Base-by-base conservation (phyloP, 495 filamentous ascomycete genomes). In the Aspergillus avenaceus region DNA sequence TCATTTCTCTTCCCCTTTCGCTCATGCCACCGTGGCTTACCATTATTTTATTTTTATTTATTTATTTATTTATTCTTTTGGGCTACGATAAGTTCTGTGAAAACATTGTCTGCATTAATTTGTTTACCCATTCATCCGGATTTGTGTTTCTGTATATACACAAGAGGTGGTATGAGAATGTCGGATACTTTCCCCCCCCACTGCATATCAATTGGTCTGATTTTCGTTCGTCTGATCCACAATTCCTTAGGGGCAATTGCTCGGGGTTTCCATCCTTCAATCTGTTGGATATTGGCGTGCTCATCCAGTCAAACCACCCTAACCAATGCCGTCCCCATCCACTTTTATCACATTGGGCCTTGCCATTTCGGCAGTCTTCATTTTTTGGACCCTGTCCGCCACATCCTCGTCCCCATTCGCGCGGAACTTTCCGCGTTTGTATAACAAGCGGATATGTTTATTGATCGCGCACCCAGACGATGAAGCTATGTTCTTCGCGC, bases 401-500 rank as follows among this genome's bases (percentile, higher is more conserved):
- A 77, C 71, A 63, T 83, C 60, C 52, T 77, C 54, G 45, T 93
- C 55, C 72, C 88, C 48, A 53, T 90, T 60, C 72, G 84, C 66
- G 56, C 82, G 67, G 8, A 76, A 80, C 23, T 87, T 91, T 58
- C 88, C 89, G 0, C 80, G 67, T 45, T 75, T 95, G 49, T 73
- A 73, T 50, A 84, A 86, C 72, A 91, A 95, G 73, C 78, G 86
- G 53, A 88, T 96, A 53, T 86, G 86, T 60, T 78, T 98, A 23
- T 74, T 98, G 29, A 97, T 98, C 65, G 93, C 93, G 4, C 93
- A 98, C 69, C 93, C 93, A 0, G 93, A 98, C 66, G 93, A 98
- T 54, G 93, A 98, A 74, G 95, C 93, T 57, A 98, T 98, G 93
- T 98, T 98, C 75, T 98, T 98, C 70, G 82, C 92, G 51, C 93